Base-by-base conservation (phyloP, 805 yeast species). In the Lipomyces orientalis region DNA sequence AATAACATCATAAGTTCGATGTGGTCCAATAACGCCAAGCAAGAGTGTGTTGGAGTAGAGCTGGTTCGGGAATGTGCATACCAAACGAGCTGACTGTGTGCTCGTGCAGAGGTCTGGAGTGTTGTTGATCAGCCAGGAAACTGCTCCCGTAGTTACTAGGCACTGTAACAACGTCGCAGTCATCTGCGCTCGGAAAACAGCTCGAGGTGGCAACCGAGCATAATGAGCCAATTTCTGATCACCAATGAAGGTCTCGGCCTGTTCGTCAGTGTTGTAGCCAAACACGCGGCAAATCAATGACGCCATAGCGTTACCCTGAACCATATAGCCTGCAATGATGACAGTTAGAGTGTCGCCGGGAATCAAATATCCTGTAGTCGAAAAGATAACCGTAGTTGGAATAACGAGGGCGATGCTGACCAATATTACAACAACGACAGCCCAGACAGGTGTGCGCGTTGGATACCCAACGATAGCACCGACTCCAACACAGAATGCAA, bases 21-120 rank as follows among this genome's bases (percentile, higher is more conserved):
- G 81, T 1, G 91, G 90, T 4, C 91, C 90, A 70, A 88, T 82
- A 6, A 81, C 74, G 64, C 90, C 91, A 90, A 90, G 87, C 51
- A 86, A 76, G 25, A 88, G 81, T 0, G 89, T 83, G 2, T 90
- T 85, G 52, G 82, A 79, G 76, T 80, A 87, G 74, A 85, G 85
- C 14, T 83, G 81, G 54, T 78, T 78, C 29, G 81, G 81, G 37
- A 76, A 76, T 2, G 85, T 83, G 73, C 88, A 85, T 0, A 82
- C 79, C 74, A 86, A 86, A 60, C 79, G 79, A 59, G 82, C 79
- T 4, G 72, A 65, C 70, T 86, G 87, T 33, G 75, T 64, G 9
- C 78, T 67, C 1, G 75, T 70, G 77, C 91, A 88, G 19, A 84
- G 70, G 71, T 79, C 79, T 33, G 76, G 73, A 58, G 81, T 73